These are phyloP conservation scores for Fusarium brevicatenulatum DNA, from an alignment of 2,329 filamentous ascomycete genomes.

Conservation along the genomic window DNA sequence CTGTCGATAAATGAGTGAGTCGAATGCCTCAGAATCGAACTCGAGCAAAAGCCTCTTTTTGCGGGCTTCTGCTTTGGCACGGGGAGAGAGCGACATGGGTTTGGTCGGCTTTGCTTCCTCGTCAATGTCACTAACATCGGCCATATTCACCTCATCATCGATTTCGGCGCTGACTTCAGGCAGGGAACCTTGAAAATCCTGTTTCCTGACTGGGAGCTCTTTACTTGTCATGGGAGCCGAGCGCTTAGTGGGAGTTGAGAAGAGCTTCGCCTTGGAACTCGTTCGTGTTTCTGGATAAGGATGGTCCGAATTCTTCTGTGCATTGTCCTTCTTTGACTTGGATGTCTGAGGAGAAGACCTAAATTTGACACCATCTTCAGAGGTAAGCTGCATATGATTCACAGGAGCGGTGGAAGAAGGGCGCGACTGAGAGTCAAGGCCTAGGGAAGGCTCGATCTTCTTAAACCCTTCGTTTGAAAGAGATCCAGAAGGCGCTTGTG, in stretches of 20 bases:
- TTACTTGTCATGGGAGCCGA: not conserved
- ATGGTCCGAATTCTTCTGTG: conserved; percentile 1
- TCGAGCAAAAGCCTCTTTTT: conserved; percentile 15
- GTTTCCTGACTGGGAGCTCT: not conserved
- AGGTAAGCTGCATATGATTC: not conserved
- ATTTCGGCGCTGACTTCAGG: not conserved
- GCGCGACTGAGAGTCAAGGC: not conserved
- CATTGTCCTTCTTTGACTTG: not conserved
- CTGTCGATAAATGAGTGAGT: conserved; percentile 54
- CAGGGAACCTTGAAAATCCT: not conserved
- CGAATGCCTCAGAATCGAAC: conserved; percentile 48
- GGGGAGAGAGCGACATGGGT: conserved; percentile 1
- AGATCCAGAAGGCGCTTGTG: not conserved
- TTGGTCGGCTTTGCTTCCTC: not conserved
- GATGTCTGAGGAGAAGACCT: not conserved
- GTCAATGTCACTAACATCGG: conserved; percentile 16
- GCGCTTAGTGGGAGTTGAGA: conserved; percentile 1
- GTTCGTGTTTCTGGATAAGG: not conserved
- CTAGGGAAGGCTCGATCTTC: not conserved
- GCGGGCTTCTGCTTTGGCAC: conserved; percentile 9
- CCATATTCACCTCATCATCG: conserved; percentile 20
- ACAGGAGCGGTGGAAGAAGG: not conserved
- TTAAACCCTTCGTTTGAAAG: not conserved
- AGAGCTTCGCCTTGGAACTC: not conserved
- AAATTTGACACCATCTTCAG: not conserved